These are phyloP conservation scores for Camellia granthamiana DNA, from an alignment of 148 eudicot species.

Conservation along the genomic window DNA sequence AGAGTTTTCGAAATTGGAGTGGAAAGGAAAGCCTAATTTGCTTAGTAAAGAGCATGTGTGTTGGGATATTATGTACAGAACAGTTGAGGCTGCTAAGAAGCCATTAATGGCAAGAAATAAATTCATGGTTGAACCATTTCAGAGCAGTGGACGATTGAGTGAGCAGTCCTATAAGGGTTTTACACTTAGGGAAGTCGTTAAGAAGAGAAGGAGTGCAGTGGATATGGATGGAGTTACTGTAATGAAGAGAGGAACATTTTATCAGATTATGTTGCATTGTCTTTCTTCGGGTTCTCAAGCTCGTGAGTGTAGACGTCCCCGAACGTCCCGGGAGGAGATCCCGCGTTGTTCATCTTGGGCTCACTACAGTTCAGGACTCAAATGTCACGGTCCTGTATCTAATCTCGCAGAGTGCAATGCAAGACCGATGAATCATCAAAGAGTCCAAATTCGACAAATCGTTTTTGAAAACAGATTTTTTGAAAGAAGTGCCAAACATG, in stretches of 20 bases:
- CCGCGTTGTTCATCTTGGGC: no score
- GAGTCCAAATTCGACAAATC: no score
- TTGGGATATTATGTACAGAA: constrained; percentile 88
- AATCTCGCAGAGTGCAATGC: no score
- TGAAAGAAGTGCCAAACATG: no score
- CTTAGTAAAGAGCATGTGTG: constrained; percentile 84
- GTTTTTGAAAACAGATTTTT: no score
- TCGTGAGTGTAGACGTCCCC: no score
- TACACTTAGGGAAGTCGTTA: constrained; percentile 61
- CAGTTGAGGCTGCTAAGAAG: constrained; percentile 77
- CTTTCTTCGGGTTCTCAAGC: constrained; percentile 64
- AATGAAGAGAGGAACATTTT: constrained; percentile 63
- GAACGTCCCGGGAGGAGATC: no score
- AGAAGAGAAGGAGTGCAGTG: constrained; percentile 90
- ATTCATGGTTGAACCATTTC: constrained; percentile 45
- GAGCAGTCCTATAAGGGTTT: constrained; percentile 59
- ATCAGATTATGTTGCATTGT: constrained; percentile 84
- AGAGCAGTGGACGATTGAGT: constrained; percentile 49
- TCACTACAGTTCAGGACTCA: no score
- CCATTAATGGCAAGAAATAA: constrained; percentile 39
- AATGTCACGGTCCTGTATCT: no score
- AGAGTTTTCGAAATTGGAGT: constrained; percentile 56
- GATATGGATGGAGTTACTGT: constrained; percentile 81
- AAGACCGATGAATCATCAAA: no score
- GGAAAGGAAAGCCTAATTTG: constrained; percentile 80